Conservation (phyloP, 148 eudicot genomes). For the Spergularia bocconei region DNA sequence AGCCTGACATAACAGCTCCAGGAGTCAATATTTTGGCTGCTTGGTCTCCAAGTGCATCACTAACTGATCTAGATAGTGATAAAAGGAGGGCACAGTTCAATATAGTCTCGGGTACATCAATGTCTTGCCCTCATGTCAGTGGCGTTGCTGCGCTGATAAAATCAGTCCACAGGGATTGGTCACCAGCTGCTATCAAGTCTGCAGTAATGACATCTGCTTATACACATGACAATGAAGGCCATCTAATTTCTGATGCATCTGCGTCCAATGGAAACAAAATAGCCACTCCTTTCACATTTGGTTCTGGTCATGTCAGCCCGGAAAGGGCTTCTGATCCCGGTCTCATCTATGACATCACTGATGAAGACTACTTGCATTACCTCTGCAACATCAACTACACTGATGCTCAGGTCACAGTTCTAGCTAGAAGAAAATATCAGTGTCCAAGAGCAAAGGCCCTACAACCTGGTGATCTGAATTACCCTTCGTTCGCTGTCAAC, state of each 20-base stretch:
- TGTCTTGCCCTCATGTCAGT: constrained; percentile 76
- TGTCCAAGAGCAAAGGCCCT: constrained; percentile 30
- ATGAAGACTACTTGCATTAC: constrained; percentile 47
- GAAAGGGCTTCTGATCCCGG: constrained; percentile 66
- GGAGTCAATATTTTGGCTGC: constrained; percentile 73
- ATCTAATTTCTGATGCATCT: constrained; percentile 41
- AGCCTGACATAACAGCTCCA: constrained; percentile 70
- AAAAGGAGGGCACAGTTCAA: constrained; percentile 54
- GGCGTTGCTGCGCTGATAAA: constrained; percentile 59
- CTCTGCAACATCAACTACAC: constrained; percentile 55
- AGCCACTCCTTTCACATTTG: constrained; percentile 60
- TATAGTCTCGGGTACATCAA: constrained; percentile 69
- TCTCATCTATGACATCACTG: constrained; percentile 48
- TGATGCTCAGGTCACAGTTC: constrained; percentile 39
- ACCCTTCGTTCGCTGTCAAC: constrained; percentile 59
- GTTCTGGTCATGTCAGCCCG: constrained; percentile 73
- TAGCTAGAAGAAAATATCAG: constrained; percentile 43
- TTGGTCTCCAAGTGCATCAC: constrained; percentile 62
- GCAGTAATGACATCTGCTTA: constrained; percentile 70
- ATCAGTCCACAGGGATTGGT: constrained; percentile 60
- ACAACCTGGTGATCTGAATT: constrained; percentile 55
- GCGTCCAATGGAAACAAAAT: constrained; percentile 26
- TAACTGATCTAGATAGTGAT: constrained; percentile 48
- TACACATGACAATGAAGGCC: constrained; percentile 35
- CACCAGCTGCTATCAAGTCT: constrained; percentile 73